A percentile compares a stretch with the other conserved stretches of the same genome.
Conservation (phyloP, 192 early-diverging fungal species). For the Paraglomus occultum region DNA sequence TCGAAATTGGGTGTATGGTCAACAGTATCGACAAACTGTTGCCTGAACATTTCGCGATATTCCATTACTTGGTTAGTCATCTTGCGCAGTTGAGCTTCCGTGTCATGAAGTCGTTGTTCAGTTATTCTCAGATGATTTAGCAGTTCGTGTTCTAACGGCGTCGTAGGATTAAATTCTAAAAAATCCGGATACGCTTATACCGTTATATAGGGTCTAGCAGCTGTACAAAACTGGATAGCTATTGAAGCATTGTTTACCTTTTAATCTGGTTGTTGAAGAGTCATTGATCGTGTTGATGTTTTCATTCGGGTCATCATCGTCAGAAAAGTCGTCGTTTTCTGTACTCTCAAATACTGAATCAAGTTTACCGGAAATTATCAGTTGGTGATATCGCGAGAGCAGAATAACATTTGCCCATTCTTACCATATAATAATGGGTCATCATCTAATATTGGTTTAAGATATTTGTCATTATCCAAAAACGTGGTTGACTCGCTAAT, state of each 20-base stretch:
- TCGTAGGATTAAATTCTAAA: conserved; percentile 38
- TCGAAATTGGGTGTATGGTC: too few relatives aligned
- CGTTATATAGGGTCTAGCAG: conserved; percentile 23
- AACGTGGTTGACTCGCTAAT: conserved; percentile 54
- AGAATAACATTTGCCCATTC: neutral
- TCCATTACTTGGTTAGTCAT: conserved; percentile 62
- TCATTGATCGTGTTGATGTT: conserved; percentile 21
- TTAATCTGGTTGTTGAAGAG: conserved; percentile 18
- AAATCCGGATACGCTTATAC: conserved; percentile 13
- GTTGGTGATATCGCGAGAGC: neutral
- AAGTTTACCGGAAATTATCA: neutral
- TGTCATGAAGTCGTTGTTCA: conserved; percentile 52
- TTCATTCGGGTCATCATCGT: conserved; percentile 36
- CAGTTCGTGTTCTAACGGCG: conserved; percentile 55
- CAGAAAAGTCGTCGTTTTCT: conserved; percentile 59
- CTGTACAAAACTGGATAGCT: conserved; percentile 15
- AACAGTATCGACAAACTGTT: conserved; percentile 72
- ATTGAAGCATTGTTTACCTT: neutral
- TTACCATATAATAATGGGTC: conserved; percentile 66
- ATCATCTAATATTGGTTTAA: conserved; percentile 64
- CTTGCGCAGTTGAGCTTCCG: conserved; percentile 50
- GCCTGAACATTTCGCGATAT: conserved; percentile 67
- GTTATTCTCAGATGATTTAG: conserved; percentile 49
- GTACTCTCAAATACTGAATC: conserved; percentile 60
- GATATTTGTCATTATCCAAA: conserved; percentile 62